phyloP scores from a whole-genome alignment of 805 yeast genomes.

The Pichia phayaonensis region DNA sequence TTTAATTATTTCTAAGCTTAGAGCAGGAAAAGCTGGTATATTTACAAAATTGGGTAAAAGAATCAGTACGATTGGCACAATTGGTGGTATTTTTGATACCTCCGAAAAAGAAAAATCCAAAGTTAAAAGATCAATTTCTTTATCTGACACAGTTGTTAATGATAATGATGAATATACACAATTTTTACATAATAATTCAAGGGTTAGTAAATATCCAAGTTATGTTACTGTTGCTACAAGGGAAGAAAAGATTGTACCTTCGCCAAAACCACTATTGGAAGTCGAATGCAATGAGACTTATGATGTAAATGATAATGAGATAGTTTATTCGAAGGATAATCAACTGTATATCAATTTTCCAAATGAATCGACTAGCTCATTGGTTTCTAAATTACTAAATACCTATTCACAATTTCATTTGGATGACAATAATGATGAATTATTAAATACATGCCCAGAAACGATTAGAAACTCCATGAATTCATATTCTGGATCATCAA shows the following conservation, averaged over 20 bases:
- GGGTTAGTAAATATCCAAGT: background rate
- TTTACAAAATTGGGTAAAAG: slow-evolving; percentile 5
- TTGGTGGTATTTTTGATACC: background rate
- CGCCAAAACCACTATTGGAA: background rate
- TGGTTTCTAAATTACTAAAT: slow-evolving; percentile 1
- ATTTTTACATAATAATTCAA: background rate
- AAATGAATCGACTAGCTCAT: slow-evolving; percentile 1
- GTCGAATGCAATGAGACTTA: background rate
- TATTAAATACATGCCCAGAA: background rate
- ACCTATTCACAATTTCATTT: background rate
- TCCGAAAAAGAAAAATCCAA: background rate
- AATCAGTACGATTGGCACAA: slow-evolving; percentile 1
- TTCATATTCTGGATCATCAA: background rate
- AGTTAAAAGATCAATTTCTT: background rate
- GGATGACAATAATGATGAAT: background rate
- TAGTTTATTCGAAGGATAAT: background rate
- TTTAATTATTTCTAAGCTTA: background rate
- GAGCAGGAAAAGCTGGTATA: background rate
- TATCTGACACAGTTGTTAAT: background rate
- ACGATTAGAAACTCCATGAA: background rate
- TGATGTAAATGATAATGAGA: background rate
- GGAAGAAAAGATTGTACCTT: background rate
- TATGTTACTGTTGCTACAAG: background rate
- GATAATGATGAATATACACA: background rate
- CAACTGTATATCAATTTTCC: slow-evolving; percentile 1